Evolutionary conservation across 140 eudicot genomes (phyloP).

Genomic region (Erigeron philadelphicus): DNA sequence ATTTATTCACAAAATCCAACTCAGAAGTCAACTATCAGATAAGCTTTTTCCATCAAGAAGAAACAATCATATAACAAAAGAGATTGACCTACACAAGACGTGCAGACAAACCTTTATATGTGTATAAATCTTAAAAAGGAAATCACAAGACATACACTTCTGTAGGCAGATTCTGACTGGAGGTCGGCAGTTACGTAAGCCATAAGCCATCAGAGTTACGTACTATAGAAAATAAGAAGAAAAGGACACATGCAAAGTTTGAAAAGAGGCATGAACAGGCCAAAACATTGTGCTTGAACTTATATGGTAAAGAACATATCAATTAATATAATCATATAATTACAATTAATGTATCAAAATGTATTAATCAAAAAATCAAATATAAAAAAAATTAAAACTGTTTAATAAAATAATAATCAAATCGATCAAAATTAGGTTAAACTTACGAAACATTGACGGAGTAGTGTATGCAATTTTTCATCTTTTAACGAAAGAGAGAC

Average conservation of each 20-base stretch:
- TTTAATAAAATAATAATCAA: too few species aligned
- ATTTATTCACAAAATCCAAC: neutral
- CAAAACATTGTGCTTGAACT: constrained; percentile 4
- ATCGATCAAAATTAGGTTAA: too few species aligned
- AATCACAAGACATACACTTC: constrained; percentile 43
- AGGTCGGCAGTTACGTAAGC: constrained; percentile 57
- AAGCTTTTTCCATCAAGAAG: too few species aligned
- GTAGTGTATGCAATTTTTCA: too few species aligned
- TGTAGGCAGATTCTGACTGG: constrained; percentile 40
- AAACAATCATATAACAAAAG: neutral
- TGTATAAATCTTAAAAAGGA: constrained; percentile 6
- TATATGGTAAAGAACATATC: neutral
- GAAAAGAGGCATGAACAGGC: neutral
- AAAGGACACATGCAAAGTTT: neutral
- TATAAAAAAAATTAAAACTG: too few species aligned
- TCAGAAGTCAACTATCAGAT: neutral
- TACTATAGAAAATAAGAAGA: constrained; percentile 5
- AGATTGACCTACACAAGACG: constrained; percentile 10
- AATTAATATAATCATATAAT: too few species aligned
- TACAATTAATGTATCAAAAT: too few species aligned
- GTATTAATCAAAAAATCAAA: too few species aligned
- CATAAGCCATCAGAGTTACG: constrained; percentile 53
- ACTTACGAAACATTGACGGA: too few species aligned
- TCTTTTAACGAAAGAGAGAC: too few species aligned
- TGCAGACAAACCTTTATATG: neutral